Percentiles rank a stretch among this genome's conserved stretches.
phyloP scores from a whole-genome alignment of 768 basidiomycete genomes.

The Kwoniella bestiolae region DNA sequence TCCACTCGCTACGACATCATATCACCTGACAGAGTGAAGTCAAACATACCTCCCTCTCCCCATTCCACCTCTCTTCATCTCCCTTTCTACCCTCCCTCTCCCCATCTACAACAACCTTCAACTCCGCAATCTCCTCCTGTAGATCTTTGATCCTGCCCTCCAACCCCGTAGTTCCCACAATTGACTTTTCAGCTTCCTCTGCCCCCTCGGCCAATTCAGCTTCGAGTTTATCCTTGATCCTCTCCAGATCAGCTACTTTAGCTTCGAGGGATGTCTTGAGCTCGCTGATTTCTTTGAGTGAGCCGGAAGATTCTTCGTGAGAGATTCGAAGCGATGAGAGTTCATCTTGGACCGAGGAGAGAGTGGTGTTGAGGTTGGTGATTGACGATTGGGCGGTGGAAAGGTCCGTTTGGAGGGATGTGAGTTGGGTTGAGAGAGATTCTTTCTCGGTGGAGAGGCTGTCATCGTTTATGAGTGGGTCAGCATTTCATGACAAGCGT shows the following conservation, averaged over 20 bases:
- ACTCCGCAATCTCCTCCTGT: constrained; percentile 17
- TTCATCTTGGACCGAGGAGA: constrained; percentile 22
- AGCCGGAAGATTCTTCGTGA: constrained; percentile 2
- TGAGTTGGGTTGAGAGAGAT: constrained; percentile 4
- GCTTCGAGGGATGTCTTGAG: constrained; percentile 9
- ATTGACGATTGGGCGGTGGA: constrained; percentile 18
- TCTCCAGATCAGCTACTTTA: constrained; percentile 17
- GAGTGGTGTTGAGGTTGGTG: constrained; percentile 4
- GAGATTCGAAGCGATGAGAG: background rate
- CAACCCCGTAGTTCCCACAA: constrained; percentile 11
- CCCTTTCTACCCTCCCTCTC: constrained; percentile 6
- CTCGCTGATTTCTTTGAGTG: background rate
- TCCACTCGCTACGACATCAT: background rate
- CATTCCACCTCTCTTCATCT: constrained; percentile 10
- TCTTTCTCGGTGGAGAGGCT: constrained; percentile 17
- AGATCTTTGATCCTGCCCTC: constrained; percentile 19
- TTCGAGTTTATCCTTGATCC: constrained; percentile 16
- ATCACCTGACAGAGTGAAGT: background rate
- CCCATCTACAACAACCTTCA: constrained; percentile 6
- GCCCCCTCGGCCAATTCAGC: constrained; percentile 24
- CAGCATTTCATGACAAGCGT: no score
- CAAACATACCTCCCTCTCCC: constrained; percentile 23
- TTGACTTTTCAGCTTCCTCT: constrained; percentile 24
- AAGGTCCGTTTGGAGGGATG: constrained; percentile 1
- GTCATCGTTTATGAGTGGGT: no score